Evolutionary conservation across 768 basidiomycete species (phyloP), one percentile per base, ranked within the genome.

Genomic region (Dacryopinax primogenitus): DNA sequence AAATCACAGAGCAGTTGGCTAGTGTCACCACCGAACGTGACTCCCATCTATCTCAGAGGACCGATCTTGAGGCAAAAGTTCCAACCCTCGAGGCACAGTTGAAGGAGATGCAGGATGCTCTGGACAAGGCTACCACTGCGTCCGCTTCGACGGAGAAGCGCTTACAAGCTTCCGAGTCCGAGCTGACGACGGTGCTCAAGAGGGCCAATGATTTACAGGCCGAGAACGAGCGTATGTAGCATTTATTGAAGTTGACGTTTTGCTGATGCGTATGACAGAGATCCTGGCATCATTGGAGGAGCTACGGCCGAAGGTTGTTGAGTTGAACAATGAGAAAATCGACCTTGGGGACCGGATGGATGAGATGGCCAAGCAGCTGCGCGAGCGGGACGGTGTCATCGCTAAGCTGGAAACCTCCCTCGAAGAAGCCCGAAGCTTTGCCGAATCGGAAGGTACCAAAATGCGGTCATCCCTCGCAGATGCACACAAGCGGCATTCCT

Each of bases 281-380:
- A 80, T 93, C 34, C 83, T 92, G 84, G 83, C 80, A 32, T 85
- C 87, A n/a, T 76, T 92, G 66, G 86, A 92, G 68, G 89, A 92
- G 74, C 86, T 92, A 84, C 82, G 87, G 33, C 83, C 88, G 39
- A 92, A 92, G 77, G 84, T 92, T 67, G 85, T 91, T 23, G 85
- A 90, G 72, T 78, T 94, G 64, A 90, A 87, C 1, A 82, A 84
- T 36, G 80, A 78, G 67, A 89, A 86, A 72, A 75, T 88, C 15
- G 83, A 87, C 66, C 79, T 89, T 9, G 78, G 79, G 45, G 87
- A 92, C 67, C 83, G 83, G 69, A 77, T 84, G 47, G 83, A 83
- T 67, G 73, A 74, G 64, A 73, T 90, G 64, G 79, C 85, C 66
- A 78, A 79, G 63, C 77, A 79, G 9, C 68, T 88, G 66, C 77